Evolutionary conservation across 1,284 basidiomycete genomes (phyloP), one percentile per base, ranked within the genome.

Genomic region (Phylloboletellus chloephorus): DNA sequence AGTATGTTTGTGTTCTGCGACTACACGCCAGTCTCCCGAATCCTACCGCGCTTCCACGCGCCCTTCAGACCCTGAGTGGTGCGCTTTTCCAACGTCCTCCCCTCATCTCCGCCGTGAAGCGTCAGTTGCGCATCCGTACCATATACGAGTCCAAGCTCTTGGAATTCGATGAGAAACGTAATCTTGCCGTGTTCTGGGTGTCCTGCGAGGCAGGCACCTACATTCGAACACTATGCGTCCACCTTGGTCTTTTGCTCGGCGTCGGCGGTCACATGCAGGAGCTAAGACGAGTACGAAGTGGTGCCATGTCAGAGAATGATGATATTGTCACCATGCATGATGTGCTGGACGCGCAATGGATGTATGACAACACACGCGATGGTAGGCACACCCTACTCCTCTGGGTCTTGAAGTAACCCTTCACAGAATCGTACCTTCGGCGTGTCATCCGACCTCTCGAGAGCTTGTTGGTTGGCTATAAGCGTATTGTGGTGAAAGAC

Each of bases 261-360:
- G 95, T 98, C 33, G 96, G 96, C 28, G 96, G 93, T 22, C 96
- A 99, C 69, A 99, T 99, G 96, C 95, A 99, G 71, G 96, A 99
- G 66, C 78, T 99, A 41, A 76, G 96, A 54, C 75, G 96, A 61
- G 95, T 98, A 7, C 76, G 96, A 51, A 91, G 87, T 63, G 96
- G 96, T 63, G 95, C 94, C 34, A 85, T 98, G 72, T 88, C 87
- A 43, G 96, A 99, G 69, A 92, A 91, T 65, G 96, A 98, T 66
- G 91, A 93, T 58, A 95, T 98, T 58, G 96, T 98, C 46, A 96
- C 96, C 23, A 99, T 99, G 96, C 96, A 99, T 69, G 96, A 99
- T 64, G 94, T 99, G 23, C 71, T 99, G 67, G 96, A 99, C 65
- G 96, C 96, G 8, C 96, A 98, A 61, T 99, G 95, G 94, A 68